Evolutionary conservation across 176 grass and related monocot genomes (phyloP).

Genomic region (Phoenix roebelenii): DNA sequence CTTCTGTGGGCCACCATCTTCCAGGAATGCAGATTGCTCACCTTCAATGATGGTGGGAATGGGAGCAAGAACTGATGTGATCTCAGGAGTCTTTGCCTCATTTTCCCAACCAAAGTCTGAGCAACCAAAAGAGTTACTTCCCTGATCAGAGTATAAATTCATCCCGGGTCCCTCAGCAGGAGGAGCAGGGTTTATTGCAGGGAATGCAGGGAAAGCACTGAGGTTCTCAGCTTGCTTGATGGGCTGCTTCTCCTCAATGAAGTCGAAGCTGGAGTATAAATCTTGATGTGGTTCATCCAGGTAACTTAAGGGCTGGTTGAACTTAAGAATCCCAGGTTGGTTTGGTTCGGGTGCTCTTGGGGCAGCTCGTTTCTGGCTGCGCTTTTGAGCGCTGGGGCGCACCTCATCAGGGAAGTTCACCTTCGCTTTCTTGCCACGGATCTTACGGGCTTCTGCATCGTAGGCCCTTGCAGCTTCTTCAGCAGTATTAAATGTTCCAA

Average conservation of each 20-base stretch:
- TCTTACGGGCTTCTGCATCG: constrained; percentile 75
- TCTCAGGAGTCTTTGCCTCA: constrained; percentile 4
- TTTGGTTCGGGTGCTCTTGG: constrained; percentile 29
- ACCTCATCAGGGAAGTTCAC: constrained; percentile 79
- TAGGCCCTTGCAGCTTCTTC: constrained; percentile 98
- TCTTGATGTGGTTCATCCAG: constrained; percentile 23
- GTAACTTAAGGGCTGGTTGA: constrained; percentile 10
- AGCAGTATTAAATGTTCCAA: constrained; percentile 90
- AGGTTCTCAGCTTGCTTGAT: constrained; percentile 14
- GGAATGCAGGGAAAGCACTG: background rate
- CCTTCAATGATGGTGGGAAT: background rate
- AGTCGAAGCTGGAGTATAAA: constrained; percentile 22
- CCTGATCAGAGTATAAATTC: constrained; percentile 12
- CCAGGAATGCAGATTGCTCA: background rate
- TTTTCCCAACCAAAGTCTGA: constrained; percentile 7
- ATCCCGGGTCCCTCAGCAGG: background rate
- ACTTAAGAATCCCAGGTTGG: constrained; percentile 18
- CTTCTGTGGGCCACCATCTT: constrained; percentile 1
- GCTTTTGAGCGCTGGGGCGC: constrained; percentile 32
- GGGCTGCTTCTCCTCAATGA: constrained; percentile 27
- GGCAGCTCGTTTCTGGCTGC: constrained; percentile 5
- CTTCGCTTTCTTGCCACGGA: constrained; percentile 96
- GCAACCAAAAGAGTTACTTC: constrained; percentile 15
- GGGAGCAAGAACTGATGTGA: constrained; percentile 5
- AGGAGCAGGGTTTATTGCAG: background rate